phyloP scores from a whole-genome alignment of 1,284 basidiomycete genomes.

The Prillingera fragicola region DNA sequence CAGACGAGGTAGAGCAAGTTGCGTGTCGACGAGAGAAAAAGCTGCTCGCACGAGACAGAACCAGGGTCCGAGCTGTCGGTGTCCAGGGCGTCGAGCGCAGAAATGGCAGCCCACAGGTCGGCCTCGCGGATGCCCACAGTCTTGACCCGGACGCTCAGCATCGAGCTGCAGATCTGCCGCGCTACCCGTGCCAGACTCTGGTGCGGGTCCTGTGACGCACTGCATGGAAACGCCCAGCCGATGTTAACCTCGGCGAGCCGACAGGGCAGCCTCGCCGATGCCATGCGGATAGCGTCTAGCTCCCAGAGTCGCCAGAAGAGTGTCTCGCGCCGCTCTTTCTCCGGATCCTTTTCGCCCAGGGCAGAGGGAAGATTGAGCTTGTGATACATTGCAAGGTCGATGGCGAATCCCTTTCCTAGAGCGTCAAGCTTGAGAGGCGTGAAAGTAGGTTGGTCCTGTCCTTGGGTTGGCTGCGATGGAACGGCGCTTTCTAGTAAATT shows the following conservation, averaged over 20 bases:
- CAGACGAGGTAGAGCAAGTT: conserved; percentile 3
- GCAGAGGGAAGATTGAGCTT: not conserved
- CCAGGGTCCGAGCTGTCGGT: not conserved
- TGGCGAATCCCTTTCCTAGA: not conserved
- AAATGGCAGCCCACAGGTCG: not conserved
- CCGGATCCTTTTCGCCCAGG: too few species aligned
- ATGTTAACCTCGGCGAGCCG: not conserved
- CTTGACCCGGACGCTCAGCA: not conserved
- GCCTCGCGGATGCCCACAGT: not conserved
- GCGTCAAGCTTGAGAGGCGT: not conserved
- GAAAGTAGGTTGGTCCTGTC: not conserved
- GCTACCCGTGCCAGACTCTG: not conserved
- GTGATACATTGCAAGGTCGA: conserved; percentile 1
- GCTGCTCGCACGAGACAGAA: not conserved
- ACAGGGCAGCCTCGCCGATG: not conserved
- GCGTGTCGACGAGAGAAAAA: conserved; percentile 1
- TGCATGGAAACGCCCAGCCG: not conserved
- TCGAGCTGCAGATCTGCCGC: not conserved
- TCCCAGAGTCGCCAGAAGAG: conserved; percentile 5
- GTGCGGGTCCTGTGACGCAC: not conserved
- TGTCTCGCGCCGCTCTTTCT: not conserved
- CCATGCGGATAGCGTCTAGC: not conserved
- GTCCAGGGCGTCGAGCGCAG: not conserved
- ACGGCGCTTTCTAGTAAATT: not conserved
- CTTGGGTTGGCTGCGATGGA: not conserved